These are phyloP conservation scores for Dictyostelium purpureum DNA, from an alignment of 78 protist species.

Conservation along the genomic window DNA sequence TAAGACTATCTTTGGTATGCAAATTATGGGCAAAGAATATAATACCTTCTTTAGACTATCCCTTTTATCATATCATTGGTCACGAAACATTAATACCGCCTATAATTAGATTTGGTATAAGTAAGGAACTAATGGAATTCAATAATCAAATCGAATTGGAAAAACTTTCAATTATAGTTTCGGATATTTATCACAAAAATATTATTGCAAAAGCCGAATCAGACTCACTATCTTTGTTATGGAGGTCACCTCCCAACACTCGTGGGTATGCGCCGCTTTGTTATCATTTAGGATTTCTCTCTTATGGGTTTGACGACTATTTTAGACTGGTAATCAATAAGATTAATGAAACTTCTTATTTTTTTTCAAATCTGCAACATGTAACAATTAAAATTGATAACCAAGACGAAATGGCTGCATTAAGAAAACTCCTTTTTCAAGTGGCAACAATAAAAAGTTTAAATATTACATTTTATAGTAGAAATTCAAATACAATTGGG, in stretches of 20 bases:
- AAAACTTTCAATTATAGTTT: neutral
- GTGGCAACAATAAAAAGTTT: neutral
- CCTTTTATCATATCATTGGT: neutral
- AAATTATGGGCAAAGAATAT: constrained; percentile 32
- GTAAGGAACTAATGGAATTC: neutral
- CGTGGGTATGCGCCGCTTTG: neutral
- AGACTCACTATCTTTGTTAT: neutral
- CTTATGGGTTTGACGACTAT: neutral
- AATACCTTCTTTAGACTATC: constrained; percentile 10
- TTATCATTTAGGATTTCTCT: neutral
- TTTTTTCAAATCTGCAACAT: neutral
- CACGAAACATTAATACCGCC: neutral
- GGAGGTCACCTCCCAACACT: neutral
- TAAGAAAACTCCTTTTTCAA: neutral
- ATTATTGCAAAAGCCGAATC: neutral
- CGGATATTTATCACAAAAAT: neutral
- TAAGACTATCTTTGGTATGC: constrained; percentile 1
- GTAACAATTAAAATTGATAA: neutral
- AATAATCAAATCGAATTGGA: neutral
- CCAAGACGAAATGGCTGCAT: neutral
- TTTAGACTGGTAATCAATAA: neutral
- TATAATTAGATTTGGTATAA: neutral
- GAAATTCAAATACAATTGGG: neutral
- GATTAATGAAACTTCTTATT: neutral
- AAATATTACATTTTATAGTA: neutral